phyloP scores from a whole-genome alignment of 2,329 filamentous ascomycete species.

The Talaromyces piceae region DNA sequence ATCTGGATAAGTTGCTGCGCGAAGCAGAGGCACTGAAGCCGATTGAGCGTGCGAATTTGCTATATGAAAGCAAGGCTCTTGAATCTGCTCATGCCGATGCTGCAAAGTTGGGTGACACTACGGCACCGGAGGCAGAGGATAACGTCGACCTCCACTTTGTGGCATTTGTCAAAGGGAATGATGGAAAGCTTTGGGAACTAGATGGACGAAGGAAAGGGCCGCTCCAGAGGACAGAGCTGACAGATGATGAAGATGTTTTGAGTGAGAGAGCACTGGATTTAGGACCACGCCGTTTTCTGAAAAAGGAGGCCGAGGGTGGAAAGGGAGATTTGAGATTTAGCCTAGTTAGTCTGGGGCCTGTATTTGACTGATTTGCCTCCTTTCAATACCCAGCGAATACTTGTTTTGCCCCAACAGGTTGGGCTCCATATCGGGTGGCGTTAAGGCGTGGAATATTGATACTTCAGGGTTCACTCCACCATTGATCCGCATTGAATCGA shows the following conservation, averaged over 20 bases:
- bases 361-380: constrained; percentile 35
- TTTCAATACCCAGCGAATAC: background rate
- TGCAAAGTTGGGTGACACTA: constrained; percentile 68
- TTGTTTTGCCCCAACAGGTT: background rate
- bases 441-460: constrained; percentile 19
- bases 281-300: constrained; percentile 57
- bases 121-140: constrained; percentile 68
- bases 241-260: constrained; percentile 59
- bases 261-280: constrained; percentile 67
- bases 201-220: constrained; percentile 70
- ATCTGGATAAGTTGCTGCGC: constrained; percentile 52
- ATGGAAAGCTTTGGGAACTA: constrained; percentile 71
- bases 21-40: constrained; percentile 65
- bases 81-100: constrained; percentile 73
- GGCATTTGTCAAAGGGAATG: constrained; percentile 73
- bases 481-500: constrained; percentile 50
- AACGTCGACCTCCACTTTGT: constrained; percentile 93
- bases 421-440: constrained; percentile 1
- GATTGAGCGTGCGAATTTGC: constrained; percentile 57
- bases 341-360: constrained; percentile 52
- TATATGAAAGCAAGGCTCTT: constrained; percentile 69
- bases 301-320: constrained; percentile 49
- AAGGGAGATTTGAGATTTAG: constrained; percentile 55
- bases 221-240: constrained; percentile 57
- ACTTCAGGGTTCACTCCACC: constrained; percentile 35